Evolutionary conservation across 2,329 filamentous ascomycete genomes (phyloP), one percentile per base, ranked within the genome.

Genomic region (Cordyceps cicadae): DNA sequence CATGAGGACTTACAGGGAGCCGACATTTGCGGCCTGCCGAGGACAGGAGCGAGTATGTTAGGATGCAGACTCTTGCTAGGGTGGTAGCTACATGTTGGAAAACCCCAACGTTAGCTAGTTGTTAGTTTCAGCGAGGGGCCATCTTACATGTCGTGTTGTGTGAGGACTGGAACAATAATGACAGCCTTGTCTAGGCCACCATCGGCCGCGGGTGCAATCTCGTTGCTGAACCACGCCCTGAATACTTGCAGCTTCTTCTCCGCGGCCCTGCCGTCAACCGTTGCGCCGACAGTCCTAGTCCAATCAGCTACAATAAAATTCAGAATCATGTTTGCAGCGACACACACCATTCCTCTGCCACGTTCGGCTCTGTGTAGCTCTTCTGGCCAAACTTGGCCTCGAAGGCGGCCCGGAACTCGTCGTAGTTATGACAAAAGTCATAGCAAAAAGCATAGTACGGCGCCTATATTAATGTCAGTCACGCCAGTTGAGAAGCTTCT

Each of bases 1-100:
- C 4, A 2, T 9, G 1, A 12, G n/a, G 1, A 69, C 74, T 67
- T 67, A 75, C 74, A 72, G 37, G 74, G 73, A 15, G 72, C 65
- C 7, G 70, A 63, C 6, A 76, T 63, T 32, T 73, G 65, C 1
- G 73, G 72, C 34, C 65, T 60, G 29, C 67, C 67, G 29, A 76
- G 65, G 7, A 73, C 55, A 1, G 67, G 61, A 19, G 70, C 66
- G 32, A 74, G 66, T 9, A 70, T 58, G 17, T 68, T 66, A 15
- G 67, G 54, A 11, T 65, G 64, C 9, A 75, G 57, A 14, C 70
- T 68, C 3, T 68, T 41, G 6, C 21, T 46, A 49, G 45, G 11
- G n/a, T 7, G 34, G 6, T 15, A 41, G 37, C 19, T 14, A 5
- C 15, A 5, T 21, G 50, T 59, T 45, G 54, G 8, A 62, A 21